Evolutionary conservation across 1,139 yeast species (phyloP), one percentile per base, ranked within the genome.

Genomic region (Saccharomycopsis crataegensis): DNA sequence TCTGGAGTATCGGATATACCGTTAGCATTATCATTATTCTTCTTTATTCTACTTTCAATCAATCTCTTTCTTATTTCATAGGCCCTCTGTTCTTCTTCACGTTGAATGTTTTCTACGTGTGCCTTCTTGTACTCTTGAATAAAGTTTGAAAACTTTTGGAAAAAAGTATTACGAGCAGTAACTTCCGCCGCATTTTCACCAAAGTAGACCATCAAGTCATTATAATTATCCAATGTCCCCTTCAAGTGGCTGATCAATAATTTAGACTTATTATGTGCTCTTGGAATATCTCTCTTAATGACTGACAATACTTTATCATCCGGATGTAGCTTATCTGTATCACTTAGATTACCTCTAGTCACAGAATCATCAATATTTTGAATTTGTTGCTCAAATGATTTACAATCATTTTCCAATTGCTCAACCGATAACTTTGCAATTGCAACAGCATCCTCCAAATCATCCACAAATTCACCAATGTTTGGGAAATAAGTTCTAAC

Each of bases 401-500:
- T 67, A 62, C 95, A 86, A 58, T 89, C 96, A 32, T 71, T 69
- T 60, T 83, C 83, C 41, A 91, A 70, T 58, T 85, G 95, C 54
- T 89, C 96, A 50, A 91, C 71, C 0, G 90, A 81, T 9, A 88
- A 69, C 57, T 85, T 87, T 16, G 90, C 79, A 2, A 85, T 77
- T 32, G 77, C 77, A 49, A 75, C 73, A 17, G 89, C 77, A n/a
- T 78, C 76, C 49, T 72, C 71, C 60, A 93, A 72, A 53, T 93
- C 97, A 60, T 86, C 88, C 11, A 85, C 80, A 68, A 93, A 91
- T 1, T 76, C 76, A 48, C 88, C 85, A 58, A 80, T 74, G 53
- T 87, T 90, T 0, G 96, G 91, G 64, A 87, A 91, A 34, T 85
- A 78, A 40, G 77, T 78, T 53, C 98, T 73, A 28, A 93, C 78